These are phyloP conservation scores for Leccinum pallidistipes DNA, from an alignment of 1,284 basidiomycete species.

Conservation along the genomic window DNA sequence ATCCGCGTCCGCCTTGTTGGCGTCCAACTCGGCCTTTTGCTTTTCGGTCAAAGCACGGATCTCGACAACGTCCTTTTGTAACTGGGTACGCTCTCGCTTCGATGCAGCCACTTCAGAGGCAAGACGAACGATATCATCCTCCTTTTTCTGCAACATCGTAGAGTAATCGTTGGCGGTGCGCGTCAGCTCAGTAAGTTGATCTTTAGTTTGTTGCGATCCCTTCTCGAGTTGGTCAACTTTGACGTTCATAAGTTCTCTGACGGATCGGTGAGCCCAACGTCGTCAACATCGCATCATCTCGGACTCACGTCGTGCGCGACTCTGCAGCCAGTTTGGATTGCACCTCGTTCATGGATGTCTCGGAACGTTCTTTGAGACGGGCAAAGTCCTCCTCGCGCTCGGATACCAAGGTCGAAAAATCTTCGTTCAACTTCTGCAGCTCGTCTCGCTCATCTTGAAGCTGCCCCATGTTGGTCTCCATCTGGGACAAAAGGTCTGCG, in stretches of 20 bases:
- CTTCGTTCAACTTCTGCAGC: constrained; percentile 65
- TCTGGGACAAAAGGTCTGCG: constrained; percentile 50
- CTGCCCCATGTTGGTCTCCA: constrained; percentile 63
- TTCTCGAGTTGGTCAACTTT: constrained; percentile 64
- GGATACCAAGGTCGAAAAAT: constrained; percentile 67
- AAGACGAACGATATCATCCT: constrained; percentile 68
- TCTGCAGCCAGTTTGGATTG: constrained; percentile 74
- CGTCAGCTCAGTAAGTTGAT: constrained; percentile 77
- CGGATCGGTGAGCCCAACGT: constrained; percentile 5
- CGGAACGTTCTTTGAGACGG: constrained; percentile 77
- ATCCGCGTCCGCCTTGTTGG: constrained; percentile 61
- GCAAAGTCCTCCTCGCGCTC: constrained; percentile 82
- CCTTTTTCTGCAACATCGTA: constrained; percentile 75
- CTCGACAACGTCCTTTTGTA: constrained; percentile 62
- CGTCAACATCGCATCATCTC: background rate
- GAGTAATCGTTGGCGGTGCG: constrained; percentile 81
- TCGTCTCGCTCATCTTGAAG: constrained; percentile 59
- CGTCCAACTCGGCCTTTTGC: constrained; percentile 63
- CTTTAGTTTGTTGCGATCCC: constrained; percentile 71
- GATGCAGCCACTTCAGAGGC: constrained; percentile 53
- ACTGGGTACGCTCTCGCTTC: constrained; percentile 53
- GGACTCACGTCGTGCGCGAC: constrained; percentile 61
- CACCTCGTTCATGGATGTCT: constrained; percentile 66
- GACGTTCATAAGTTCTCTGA: constrained; percentile 61
- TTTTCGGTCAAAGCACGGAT: constrained; percentile 72